Conservation (phyloP, 208 protist genomes). For the Vickermania spadyakhi region DNA sequence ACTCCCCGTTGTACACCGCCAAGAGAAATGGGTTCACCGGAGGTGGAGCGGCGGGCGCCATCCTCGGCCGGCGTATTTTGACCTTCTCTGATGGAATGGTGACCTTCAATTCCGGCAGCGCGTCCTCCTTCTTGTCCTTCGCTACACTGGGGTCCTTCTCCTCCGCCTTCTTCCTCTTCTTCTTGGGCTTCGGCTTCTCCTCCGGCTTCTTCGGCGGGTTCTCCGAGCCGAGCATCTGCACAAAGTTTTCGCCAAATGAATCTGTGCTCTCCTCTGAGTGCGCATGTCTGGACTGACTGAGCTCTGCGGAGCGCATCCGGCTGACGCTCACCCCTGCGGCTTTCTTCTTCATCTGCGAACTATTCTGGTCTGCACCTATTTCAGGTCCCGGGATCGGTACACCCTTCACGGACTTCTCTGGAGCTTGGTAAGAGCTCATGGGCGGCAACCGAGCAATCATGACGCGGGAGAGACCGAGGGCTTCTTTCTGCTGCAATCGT, state of each 20-base stretch:
- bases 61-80: not conserved
- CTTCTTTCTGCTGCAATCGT: constrained; percentile 51
- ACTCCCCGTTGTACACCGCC: constrained; percentile 33
- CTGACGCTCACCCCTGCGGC: not conserved
- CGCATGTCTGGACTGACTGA: not conserved
- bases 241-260: not conserved
- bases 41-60: constrained; percentile 2
- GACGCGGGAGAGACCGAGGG: constrained; percentile 38
- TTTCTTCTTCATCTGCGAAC: not conserved
- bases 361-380: not conserved
- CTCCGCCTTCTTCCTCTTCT: not conserved
- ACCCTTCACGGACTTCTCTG: constrained; percentile 15
- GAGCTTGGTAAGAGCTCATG: constrained; percentile 55
- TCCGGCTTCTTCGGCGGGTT: not conserved
- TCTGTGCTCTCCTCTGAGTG: not conserved
- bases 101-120: not conserved
- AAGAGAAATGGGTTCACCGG: constrained; percentile 17
- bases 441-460: constrained; percentile 63
- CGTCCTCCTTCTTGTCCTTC: not conserved
- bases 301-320: not conserved
- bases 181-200: constrained; percentile 1
- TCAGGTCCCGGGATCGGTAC: constrained; percentile 8
- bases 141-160: not conserved
- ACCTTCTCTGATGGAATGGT: not conserved
- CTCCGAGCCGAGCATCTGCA: not conserved